These are phyloP conservation scores for Phyllosticta citrichinensis DNA, from an alignment of 2,329 filamentous ascomycete species.

Conservation along the genomic window DNA sequence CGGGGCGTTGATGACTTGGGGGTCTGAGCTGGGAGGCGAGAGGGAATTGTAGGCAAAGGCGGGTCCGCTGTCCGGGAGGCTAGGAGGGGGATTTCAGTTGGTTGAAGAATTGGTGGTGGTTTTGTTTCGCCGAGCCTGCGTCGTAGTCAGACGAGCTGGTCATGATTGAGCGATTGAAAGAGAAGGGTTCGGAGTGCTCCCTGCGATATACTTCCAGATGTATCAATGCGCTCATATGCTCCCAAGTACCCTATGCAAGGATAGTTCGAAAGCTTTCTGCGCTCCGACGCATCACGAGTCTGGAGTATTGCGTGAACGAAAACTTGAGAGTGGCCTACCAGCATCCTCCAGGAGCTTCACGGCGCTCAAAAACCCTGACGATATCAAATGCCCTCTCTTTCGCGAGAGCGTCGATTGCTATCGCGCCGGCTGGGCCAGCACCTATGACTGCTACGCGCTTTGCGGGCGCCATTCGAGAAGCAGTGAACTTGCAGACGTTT, in stretches of 20 bases:
- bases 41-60: conserved; percentile 36
- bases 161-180: neutral
- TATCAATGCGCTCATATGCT: neutral
- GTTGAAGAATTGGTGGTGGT: conserved; percentile 27
- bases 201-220: no score
- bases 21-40: conserved; percentile 37
- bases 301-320: neutral
- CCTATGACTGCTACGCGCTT: conserved; percentile 48
- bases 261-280: neutral
- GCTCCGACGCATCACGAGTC: neutral
- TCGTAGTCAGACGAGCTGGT: neutral
- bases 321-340: conserved; percentile 34
- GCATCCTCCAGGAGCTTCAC: conserved; percentile 49
- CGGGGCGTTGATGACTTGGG: conserved; percentile 36
- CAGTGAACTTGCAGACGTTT: neutral
- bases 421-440: conserved; percentile 50
- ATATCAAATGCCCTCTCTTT: conserved; percentile 49
- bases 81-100: conserved; percentile 35
- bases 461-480: neutral
- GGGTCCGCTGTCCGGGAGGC: conserved; percentile 42
- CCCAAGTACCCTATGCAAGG: no score
- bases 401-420: conserved; percentile 49
- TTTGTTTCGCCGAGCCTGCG: conserved; percentile 17
- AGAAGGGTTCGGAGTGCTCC: neutral
- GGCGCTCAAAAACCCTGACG: conserved; percentile 53